Base-by-base conservation (phyloP, 1,284 basidiomycete genomes). In the Microbotryomycetes sp. region DNA sequence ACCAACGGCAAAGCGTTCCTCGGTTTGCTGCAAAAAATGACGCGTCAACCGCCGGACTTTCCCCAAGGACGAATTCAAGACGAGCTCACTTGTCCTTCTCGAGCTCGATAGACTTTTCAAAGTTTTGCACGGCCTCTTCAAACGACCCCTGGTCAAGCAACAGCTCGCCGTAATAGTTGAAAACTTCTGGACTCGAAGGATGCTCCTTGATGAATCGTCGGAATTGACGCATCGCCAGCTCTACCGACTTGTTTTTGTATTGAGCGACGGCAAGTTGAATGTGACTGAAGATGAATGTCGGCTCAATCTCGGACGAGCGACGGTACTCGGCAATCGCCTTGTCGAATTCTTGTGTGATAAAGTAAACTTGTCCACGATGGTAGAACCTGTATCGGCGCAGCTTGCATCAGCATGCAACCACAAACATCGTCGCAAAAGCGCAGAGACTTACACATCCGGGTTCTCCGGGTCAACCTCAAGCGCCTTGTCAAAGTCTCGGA, bases 301-400 rank as follows among this genome's bases (percentile, higher is more conserved):
- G 81, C 72, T 96, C 91, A 49, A 96, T 81, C 66, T 85, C 81
- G 27, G 85, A 89, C 11, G 91, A 94, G 75, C 90, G 88, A 35
- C 83, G 84, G 79, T 97, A 98, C 77, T 97, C 89, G 72, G 85
- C 82, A 31, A 92, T 88, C 0, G 94, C 94, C 53, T 87, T 81
- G 18, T 80, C 79, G 75, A 88, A 97, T 69, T 97, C 86, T 76
- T 87, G 87, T 80, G 93, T 89, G 76, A 98, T 97, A 78, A 97
- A 98, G 76, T 91, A 82, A 48, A 98, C 96, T 80, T 99, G 96
- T 41, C 94, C 96, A 69, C 94, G 90, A 78, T 99, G 96, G 78
- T 99, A 99, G 80, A 92, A 98, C 65, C 97, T 92, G 60, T 9
- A 15, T 13, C 7, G 7, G 23, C 16, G 9, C 24, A 3, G 21